Conservation (phyloP, 2,329 filamentous ascomycete species). For the Cladosporium oxysporum region DNA sequence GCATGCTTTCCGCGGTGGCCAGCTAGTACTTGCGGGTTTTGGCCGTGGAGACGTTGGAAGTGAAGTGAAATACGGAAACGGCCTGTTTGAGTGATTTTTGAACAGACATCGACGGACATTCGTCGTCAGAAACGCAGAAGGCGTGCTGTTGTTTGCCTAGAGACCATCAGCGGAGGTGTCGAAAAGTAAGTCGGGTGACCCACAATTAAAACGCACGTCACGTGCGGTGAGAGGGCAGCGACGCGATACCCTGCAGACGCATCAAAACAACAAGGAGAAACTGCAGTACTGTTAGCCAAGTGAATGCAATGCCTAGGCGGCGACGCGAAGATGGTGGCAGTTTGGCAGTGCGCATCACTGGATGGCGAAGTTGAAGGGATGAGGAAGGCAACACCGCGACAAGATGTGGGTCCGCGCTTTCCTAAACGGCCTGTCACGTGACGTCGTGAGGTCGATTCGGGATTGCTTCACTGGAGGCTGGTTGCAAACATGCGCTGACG, state of each 20-base stretch:
- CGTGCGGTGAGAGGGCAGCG: background rate
- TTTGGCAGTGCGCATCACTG: background rate
- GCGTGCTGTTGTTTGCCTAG: constrained; percentile 14
- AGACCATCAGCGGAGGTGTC: constrained; percentile 19
- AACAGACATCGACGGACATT: constrained; percentile 8
- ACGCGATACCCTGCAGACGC: background rate
- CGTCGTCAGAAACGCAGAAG: background rate
- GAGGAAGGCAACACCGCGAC: constrained; percentile 11
- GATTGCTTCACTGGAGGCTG: background rate
- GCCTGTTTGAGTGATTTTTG: background rate
- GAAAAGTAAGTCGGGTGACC: constrained; percentile 21
- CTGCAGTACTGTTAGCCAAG: background rate
- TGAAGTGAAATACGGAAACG: constrained; percentile 34
- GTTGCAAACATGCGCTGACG: background rate
- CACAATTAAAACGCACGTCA: constrained; percentile 12
- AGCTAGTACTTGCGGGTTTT: constrained; percentile 32
- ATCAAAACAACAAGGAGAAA: background rate
- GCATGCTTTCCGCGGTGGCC: constrained; percentile 33
- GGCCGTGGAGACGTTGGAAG: constrained; percentile 30
- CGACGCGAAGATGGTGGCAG: background rate
- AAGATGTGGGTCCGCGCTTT: constrained; percentile 15
- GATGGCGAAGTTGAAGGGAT: constrained; percentile 9
- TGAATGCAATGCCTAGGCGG: background rate
- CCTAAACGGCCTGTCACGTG: constrained; percentile 16
- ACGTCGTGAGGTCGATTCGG: background rate